Evolutionary conservation across 495 filamentous ascomycete genomes (phyloP).

Genomic region (Neurospora sp.): DNA sequence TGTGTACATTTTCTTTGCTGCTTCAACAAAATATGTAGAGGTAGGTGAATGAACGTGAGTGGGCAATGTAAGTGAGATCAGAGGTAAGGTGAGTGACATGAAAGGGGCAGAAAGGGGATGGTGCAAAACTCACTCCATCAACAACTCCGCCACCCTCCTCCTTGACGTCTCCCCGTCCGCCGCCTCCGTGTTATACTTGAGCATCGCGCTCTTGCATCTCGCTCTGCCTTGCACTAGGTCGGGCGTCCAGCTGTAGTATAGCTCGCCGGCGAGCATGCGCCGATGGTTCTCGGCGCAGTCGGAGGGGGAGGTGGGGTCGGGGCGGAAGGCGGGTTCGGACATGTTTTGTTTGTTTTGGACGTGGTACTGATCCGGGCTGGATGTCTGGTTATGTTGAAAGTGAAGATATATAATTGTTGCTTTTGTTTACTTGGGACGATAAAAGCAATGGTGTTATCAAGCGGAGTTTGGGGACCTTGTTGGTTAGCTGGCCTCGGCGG

Average conservation of each 20-base stretch:
- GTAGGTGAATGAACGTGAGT: no score
- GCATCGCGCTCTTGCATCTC: constrained; percentile 48
- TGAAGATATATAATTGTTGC: neutral
- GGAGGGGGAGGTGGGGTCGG: neutral
- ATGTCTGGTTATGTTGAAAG: no score
- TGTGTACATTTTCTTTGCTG: no score
- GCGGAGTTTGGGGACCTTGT: neutral
- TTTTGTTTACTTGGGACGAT: neutral
- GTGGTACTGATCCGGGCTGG: neutral
- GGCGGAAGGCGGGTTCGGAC: neutral
- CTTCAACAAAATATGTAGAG: no score
- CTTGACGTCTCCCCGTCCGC: constrained; percentile 42
- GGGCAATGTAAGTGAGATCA: no score
- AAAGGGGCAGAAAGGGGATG: neutral
- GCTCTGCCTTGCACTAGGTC: constrained; percentile 43
- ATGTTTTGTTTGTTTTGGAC: neutral
- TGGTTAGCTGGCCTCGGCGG: neutral
- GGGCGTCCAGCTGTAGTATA: constrained; percentile 39
- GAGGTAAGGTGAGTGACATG: neutral
- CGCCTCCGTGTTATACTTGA: constrained; percentile 46
- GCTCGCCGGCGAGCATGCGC: constrained; percentile 41
- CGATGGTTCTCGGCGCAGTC: constrained; percentile 32
- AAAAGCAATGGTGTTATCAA: neutral
- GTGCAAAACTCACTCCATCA: constrained; percentile 52
- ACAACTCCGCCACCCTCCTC: constrained; percentile 53